Base-by-base conservation (phyloP, 257 asterid genomes). In the Ilex aquifolium region DNA sequence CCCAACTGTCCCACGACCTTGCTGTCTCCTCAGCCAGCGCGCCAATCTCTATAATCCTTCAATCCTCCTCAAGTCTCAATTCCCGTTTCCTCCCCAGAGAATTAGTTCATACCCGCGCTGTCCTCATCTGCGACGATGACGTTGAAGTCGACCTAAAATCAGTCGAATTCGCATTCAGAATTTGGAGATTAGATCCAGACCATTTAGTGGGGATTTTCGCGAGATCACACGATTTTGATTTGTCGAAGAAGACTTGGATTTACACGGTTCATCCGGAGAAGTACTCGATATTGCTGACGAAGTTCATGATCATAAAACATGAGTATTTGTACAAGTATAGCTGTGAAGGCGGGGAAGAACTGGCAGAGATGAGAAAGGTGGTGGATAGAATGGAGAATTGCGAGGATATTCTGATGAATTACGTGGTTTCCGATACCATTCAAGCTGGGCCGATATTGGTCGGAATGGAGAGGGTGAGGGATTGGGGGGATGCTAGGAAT, bases 61-160 rank as follows among this genome's bases (percentile, higher is more conserved):
- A 87, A 58, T 79, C 83, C 2, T 75, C 88, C 42, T 21, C 91
- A 61, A 91, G 91, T 84, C 83, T 92, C n/a, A 92, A 92, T 60
- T 65, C 83, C 77, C 74, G 97, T 0, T 92, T 88, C 87, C 63
- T 72, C 77, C 98, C 98, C 0, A 74, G 85, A 71, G 61, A 57
- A 12, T 30, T 69, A 13, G 85, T 88, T 65, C 56, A 65, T 14
- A 92, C 95, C 10, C 82, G 76, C 30, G 87, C 81, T 49, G 95
- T 88, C 50, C 89, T 92, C 76, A 82, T 91, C 79, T 88, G 95
- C 70, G 98, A 86, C 69, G 98, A 86, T 78, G 97, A 91, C 66
- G 62, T 91, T 44, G 85, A 74, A 36, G 84, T 93, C 56, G 86
- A 80, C 46, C 72, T 69, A 52, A 53, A 59, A 1, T 83, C 95